Base-by-base conservation (phyloP, 176 grass and related monocot genomes). In the Cenchrus purpureus region DNA sequence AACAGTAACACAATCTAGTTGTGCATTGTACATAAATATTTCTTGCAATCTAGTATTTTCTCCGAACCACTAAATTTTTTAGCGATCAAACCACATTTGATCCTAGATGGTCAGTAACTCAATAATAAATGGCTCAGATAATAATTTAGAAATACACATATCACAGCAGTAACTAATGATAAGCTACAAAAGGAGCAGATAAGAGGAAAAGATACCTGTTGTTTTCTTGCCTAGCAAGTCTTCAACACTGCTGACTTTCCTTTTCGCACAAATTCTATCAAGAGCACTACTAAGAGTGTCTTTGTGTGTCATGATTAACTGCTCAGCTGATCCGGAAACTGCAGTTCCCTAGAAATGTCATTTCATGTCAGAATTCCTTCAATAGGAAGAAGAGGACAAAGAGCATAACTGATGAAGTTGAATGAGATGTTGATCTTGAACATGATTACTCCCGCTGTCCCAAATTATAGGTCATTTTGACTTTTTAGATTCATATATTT, bases 291-390 rank as follows among this genome's bases (percentile, higher is more conserved):
- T 87, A 34, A 98, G 88, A 81, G 74, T 51, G 60, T 87, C 90
- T 84, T 92, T 98, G 49, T 94, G 93, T 63, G 76, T 34, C 59
- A 89, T 84, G 80, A 98, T 81, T 50, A 93, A 87, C 67, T 91
- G 84, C 81, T 95, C 96, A 62, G 86, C 87, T 56, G 76, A 82
- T 43, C 93, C 96, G 40, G 79, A 83, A 75, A 77, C 76, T 83
- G 86, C 84, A 31, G 79, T 92, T 80, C 88, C 91, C 96, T 98
- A 80, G 43, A 69, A 79, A 80, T 81, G 78, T 14, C 62, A 87
- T 61, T 71, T 77, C 45, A 68, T 65, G 73, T 79, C 52, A 88
- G 61, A 69, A 50, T 48, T 28, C 55, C 52, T 65, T 89, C 44
- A 46, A 16, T 53, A 45, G 5, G 52, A 66, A 58, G 51, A 77